Base-by-base conservation (phyloP, 306 rosid species). In the Acacia melanoxylon region DNA sequence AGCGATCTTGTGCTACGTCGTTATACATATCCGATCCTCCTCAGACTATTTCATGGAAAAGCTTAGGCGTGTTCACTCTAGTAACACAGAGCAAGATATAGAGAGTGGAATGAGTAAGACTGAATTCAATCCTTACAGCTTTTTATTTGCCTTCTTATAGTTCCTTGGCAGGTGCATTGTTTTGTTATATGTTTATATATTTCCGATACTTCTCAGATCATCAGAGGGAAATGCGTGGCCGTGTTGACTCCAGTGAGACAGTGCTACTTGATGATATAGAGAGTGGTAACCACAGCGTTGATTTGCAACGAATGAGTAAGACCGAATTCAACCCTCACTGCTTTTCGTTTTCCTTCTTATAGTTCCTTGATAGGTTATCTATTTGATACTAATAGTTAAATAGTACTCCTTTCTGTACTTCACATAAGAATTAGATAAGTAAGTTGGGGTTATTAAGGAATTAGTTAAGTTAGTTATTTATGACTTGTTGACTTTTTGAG, bases 361-460 rank as follows among this genome's bases (percentile, higher is more conserved):
- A n/a, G 24, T 56, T 22, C 14, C 31, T 59, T 24, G 15, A 59
- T 2, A 59, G 33, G 3, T 1, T 8, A 1, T 20, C 61, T 7
- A 54, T 54, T 54, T 19, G 61, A n/a, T 37, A 5, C 41, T 37
- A 37, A 6, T 37, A 37, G 8, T 37, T 37, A 6, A 37, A 37
- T 51, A 51, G 58, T 17, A 16, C 6, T 5, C 19, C 19, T 3
- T 15, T 49, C 14, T 44, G 3, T 2, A 10, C 14, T 37, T 37
- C 6, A 37, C 41, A 37, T 35, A 4, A 4, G 40, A 35, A 37
- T 37, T 37, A 37, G 41, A 37, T 37, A 5, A 37, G 0, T 6
- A 37, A 37, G 1, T 5, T 5, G 41, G 1, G 8, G 0, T 6
- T 0, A 1, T 37, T 37, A 6, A 6, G 6, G 4, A 35, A 5